phyloP scores from a whole-genome alignment of 2,329 filamentous ascomycete genomes.

The Fusarium stilboides region DNA sequence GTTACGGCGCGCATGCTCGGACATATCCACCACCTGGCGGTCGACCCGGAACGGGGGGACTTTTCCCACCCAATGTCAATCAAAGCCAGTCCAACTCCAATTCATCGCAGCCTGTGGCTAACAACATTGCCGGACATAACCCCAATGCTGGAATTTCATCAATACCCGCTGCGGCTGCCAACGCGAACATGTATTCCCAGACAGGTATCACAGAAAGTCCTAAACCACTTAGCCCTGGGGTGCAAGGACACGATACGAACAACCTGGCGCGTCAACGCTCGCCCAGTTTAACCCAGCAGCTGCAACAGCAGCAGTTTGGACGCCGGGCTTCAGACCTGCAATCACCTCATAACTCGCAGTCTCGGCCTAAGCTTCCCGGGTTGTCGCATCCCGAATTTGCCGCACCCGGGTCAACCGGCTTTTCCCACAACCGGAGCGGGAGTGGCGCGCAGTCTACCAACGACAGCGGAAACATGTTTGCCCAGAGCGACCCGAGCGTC shows the following conservation, averaged over 20 bases:
- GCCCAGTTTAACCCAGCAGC: constrained; percentile 75
- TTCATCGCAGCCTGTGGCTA: constrained; percentile 66
- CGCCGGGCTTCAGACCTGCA: constrained; percentile 70
- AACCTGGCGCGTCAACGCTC: constrained; percentile 71
- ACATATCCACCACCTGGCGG: constrained; percentile 83
- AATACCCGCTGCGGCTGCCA: constrained; percentile 62
- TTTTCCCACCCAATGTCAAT: constrained; percentile 75
- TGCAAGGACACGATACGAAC: constrained; percentile 66
- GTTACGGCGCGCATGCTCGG: constrained; percentile 75
- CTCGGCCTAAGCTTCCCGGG: constrained; percentile 57
- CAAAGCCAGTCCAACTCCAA: constrained; percentile 70
- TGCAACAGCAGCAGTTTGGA: constrained; percentile 73
- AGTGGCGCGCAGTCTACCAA: constrained; percentile 68
- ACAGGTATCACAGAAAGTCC: constrained; percentile 87
- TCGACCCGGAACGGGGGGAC: constrained; percentile 65
- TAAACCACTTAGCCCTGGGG: constrained; percentile 82
- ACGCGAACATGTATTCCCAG: constrained; percentile 77
- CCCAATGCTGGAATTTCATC: constrained; percentile 66
- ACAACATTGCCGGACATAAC: constrained; percentile 61
- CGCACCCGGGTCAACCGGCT: constrained; percentile 51
- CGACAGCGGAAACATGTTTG: constrained; percentile 78
- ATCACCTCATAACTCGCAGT: constrained; percentile 65
- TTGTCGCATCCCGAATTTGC: constrained; percentile 57
- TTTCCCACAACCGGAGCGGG: constrained; percentile 56
- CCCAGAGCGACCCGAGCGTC: constrained; percentile 72